phyloP scores from a whole-genome alignment of 345 rosid genomes.

The Geranium rotundifolium region DNA sequence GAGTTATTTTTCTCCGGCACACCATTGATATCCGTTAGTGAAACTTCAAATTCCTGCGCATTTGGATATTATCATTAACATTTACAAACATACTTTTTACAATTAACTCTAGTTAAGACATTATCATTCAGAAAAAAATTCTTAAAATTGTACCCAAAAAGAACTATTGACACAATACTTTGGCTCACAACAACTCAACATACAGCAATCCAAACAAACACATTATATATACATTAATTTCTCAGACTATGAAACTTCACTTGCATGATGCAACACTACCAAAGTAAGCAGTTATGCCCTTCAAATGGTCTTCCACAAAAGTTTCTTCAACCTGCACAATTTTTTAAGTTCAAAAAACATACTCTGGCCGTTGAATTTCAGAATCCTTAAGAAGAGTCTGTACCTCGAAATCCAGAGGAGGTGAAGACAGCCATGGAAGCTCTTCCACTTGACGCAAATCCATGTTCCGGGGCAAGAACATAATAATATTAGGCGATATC shows the following conservation, averaged over 20 bases:
- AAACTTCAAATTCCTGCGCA: too few species aligned
- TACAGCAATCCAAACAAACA: too few species aligned
- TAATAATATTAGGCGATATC: conserved; percentile 15
- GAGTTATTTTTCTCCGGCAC: too few species aligned
- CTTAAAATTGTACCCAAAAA: too few species aligned
- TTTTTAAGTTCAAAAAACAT: background rate
- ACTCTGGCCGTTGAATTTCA: background rate
- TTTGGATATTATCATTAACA: too few species aligned
- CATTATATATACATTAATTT: too few species aligned
- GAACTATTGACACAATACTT: too few species aligned
- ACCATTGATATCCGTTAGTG: too few species aligned
- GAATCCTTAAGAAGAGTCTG: background rate
- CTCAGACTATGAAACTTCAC: background rate
- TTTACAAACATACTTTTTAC: too few species aligned
- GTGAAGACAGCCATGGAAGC: conserved; percentile 26
- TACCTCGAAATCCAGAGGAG: conserved; percentile 23
- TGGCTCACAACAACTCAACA: too few species aligned
- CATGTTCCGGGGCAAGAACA: conserved; percentile 23
- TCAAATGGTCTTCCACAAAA: conserved; percentile 16
- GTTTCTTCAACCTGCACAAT: conserved; percentile 18
- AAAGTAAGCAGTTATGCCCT: conserved; percentile 21
- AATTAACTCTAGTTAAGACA: too few species aligned
- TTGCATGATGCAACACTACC: conserved; percentile 2
- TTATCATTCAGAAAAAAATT: too few species aligned
- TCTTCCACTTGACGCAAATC: conserved; percentile 21